Evolutionary conservation across 2,329 filamentous ascomycete genomes (phyloP).

Genomic region (Fusarium bulbicola): DNA sequence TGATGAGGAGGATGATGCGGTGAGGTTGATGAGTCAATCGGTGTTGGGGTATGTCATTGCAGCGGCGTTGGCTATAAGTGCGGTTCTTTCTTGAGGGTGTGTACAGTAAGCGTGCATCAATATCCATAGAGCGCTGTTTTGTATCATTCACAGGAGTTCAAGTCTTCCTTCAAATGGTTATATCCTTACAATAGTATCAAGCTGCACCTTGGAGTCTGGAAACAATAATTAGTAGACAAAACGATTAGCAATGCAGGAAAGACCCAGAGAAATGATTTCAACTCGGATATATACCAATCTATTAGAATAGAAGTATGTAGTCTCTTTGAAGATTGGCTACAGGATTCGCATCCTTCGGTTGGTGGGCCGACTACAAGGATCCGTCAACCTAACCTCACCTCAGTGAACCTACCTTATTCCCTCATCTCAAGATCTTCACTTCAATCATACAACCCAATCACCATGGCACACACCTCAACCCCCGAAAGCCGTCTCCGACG

Average conservation of each 20-base stretch:
- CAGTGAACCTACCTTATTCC: neutral
- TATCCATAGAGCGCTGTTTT: neutral
- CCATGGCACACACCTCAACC: neutral
- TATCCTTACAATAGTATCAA: rapidly evolving
- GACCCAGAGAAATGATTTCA: rapidly evolving
- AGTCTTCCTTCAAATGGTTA: neutral
- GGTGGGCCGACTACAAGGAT: neutral
- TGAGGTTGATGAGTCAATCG: neutral
- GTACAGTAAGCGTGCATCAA: neutral
- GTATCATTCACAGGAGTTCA: neutral
- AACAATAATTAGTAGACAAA: rapidly evolving
- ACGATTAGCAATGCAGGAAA: rapidly evolving
- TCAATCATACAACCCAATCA: neutral
- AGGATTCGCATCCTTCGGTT: neutral
- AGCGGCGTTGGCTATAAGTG: neutral
- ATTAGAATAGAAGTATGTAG: neutral
- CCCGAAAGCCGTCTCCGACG: slow-evolving; percentile 15
- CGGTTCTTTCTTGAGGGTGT: neutral
- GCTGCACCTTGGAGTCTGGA: rapidly evolving
- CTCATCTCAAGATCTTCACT: neutral
- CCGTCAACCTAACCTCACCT: neutral
- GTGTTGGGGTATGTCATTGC: slow-evolving; percentile 17
- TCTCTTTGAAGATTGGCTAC: neutral
- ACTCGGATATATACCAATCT: neutral
- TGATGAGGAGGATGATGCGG: slow-evolving; percentile 25